These are phyloP conservation scores for Hordeum vulgare DNA, from an alignment of 176 grass and related monocot species.

Conservation along the genomic window DNA sequence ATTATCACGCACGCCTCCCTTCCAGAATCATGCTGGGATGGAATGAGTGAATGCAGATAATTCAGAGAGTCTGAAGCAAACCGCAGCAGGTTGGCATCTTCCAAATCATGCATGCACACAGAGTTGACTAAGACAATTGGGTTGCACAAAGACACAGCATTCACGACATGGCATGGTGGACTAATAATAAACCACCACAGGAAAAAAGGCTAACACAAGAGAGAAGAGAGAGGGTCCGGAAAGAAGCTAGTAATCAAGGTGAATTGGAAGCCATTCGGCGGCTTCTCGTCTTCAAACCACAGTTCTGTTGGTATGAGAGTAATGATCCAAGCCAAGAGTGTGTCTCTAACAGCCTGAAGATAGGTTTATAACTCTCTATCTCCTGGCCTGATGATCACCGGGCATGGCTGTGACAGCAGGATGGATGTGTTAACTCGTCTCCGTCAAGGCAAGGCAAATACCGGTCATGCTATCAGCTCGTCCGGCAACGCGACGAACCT, in stretches of 20 bases:
- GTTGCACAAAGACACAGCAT: not conserved
- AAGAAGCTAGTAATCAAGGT: constrained; percentile 23
- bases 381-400: constrained; percentile 27
- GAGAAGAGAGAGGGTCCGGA: not conserved
- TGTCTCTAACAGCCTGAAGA: constrained; percentile 11
- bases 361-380: constrained; percentile 39
- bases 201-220: not conserved
- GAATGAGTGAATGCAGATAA: not conserved
- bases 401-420: constrained; percentile 12
- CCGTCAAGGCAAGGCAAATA: not conserved
- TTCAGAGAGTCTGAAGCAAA: not conserved
- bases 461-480: constrained; percentile 43
- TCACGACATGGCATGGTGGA: not conserved
- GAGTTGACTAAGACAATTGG: constrained; percentile 20
- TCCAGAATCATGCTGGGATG: constrained; percentile 4
- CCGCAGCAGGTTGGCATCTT: constrained; percentile 7
- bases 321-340: not conserved
- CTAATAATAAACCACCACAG: constrained; percentile 5
- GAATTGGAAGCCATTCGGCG: constrained; percentile 48
- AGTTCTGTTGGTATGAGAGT: constrained; percentile 11
- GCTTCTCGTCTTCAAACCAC: constrained; percentile 56
- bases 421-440: constrained; percentile 17
- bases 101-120: not conserved
- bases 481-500: constrained; percentile 51
- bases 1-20: not conserved